Base-by-base conservation (phyloP, 768 basidiomycete species). In the Crucibulum laeve region DNA sequence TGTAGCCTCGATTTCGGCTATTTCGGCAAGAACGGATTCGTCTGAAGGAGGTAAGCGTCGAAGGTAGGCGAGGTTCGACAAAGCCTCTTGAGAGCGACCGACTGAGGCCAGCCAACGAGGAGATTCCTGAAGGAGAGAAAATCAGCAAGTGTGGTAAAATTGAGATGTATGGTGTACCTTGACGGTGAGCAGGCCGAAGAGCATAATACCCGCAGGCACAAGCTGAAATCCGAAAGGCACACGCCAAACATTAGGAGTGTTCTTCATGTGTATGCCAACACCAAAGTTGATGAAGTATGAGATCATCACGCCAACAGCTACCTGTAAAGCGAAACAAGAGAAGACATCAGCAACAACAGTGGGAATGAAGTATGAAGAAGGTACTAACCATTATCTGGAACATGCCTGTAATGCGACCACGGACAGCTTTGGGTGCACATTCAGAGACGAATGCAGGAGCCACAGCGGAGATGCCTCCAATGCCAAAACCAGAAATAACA, bases 391-490 rank as follows among this genome's bases (percentile, higher is more conserved):
- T 84, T 60, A 93, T 80, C 60, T 92, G 91, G 74, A 91, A 91
- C 24, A 87, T 56, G 34, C 90, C 89, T 0, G 87, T 91, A 51
- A 92, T 88, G 38, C 87, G 75, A 4, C 90, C 91, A 48, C 91
- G 83, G 4, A 91, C 86, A 17, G 88, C 74, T 58, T 91, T 93
- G 4, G 92, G 92, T 2, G 83, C 75, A 59, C 89, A 91, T 60
- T 94, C 92, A 7, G 87, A 84, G 17, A 92, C 89, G 56, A 80
- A 94, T 0, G 88, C 82, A 4, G 91, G 92, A 1, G 89, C 82
- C 2, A 91, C 84, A n/a, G 83, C 80, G 8, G 70, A 88, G 51
- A 92, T 89, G 4, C 74, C 84, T 52, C 91, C 91, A 39, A 92
- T 83, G 28, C 90, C 91, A 22, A 90, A 34, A 42, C 91, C 90